Base-by-base conservation (phyloP, 768 basidiomycete genomes). In the Mycena belliarum region DNA sequence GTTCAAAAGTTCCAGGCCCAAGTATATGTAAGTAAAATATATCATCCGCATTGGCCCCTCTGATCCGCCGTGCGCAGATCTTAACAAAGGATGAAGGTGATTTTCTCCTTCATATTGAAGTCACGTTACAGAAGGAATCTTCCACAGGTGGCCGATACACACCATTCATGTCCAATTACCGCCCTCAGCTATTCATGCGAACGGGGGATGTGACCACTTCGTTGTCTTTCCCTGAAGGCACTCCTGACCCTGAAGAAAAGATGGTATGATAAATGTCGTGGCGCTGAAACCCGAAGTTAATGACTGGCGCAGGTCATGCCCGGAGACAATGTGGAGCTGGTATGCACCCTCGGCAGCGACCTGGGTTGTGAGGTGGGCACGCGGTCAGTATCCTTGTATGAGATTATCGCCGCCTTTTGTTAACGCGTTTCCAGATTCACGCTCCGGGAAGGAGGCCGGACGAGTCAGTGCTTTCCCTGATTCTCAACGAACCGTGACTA, bases 281-380 rank as follows among this genome's bases (percentile, higher is more conserved):
- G 20, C 6, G 40, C 18, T 0, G 41, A 11, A 53, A 50, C 2
- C 16, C 15, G n/a, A 42, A 9, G 33, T 4, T 45, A 28, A 26
- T 60, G 45, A 51, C 52, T 45, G 24, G 26, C 32, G 43, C 65
- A 91, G 87, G 87, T 98, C 65, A 95, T 97, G 93, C 96, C 96
- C 47, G 96, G 96, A 60, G 96, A 98, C 77, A 96, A 96, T 67
- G 88, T 98, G 52, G 95, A 97, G 75, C 87, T 98, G 79, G 80
- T 92, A 52, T 93, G 91, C 70, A 78, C 83, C 25, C 82, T 98
- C 35, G 81, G 88, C 24, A 86, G 87, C 66, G 93, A 95, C 68
- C 87, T 97, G 60, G 94, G 94, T 23, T 82, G 91, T 41, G 96
- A 98, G 74, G 81, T 86, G 61, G 94, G 96, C 50, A 87, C 88